Conservation (phyloP, 805 yeast species). For the Ogataea allantospora region DNA sequence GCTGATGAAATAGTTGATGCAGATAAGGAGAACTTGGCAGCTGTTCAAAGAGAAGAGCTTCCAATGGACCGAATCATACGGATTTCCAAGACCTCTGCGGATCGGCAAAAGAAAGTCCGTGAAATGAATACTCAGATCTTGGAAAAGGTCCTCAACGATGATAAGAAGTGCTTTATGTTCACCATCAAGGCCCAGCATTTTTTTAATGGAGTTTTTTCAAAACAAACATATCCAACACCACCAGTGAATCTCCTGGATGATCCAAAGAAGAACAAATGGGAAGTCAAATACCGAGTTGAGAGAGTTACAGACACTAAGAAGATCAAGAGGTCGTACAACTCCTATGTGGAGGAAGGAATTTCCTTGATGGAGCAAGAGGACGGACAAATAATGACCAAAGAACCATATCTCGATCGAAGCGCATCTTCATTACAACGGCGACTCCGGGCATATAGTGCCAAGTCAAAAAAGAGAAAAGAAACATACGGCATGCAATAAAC, state of each 20-base stretch:
- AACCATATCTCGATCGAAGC: conserved; percentile 19
- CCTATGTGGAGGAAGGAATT: conserved; percentile 11
- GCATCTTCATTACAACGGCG: conserved; percentile 26
- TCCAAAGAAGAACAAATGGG: conserved; percentile 24
- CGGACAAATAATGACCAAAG: conserved; percentile 1
- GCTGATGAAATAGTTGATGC: conserved; percentile 21
- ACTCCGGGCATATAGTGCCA: conserved; percentile 36
- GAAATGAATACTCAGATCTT: conserved; percentile 20
- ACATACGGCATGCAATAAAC: conserved; percentile 4
- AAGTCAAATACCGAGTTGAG: conserved; percentile 25
- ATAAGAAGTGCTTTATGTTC: conserved; percentile 33
- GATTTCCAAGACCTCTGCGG: conserved; percentile 17
- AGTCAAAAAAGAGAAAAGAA: conserved; percentile 23
- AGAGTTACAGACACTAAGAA: conserved; percentile 15
- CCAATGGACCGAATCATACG: conserved; percentile 25
- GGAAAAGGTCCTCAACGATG: conserved; percentile 16
- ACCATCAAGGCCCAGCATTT: conserved; percentile 36
- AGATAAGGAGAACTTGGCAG: conserved; percentile 19
- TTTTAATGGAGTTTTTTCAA: conserved; percentile 33
- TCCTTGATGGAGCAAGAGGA: conserved; percentile 1
- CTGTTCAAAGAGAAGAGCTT: conserved; percentile 13
- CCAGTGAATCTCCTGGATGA: conserved; percentile 25
- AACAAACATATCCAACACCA: conserved; percentile 31
- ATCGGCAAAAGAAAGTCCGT: conserved; percentile 17
- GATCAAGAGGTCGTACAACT: conserved; percentile 14